Evolutionary conservation across 441 rosid species (phyloP), one percentile per base, ranked within the genome.

Genomic region (Omphalea diandra): DNA sequence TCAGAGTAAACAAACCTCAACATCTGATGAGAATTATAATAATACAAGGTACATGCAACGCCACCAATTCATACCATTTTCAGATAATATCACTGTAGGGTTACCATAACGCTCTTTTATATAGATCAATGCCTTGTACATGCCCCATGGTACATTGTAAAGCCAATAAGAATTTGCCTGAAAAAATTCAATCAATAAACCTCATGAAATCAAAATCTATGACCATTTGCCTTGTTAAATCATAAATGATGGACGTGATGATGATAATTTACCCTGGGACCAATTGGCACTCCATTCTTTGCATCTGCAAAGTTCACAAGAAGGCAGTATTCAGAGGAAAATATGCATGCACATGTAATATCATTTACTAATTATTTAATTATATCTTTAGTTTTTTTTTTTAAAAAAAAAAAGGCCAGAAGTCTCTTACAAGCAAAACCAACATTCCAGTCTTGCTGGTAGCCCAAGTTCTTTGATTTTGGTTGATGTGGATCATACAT

Each of bases 141-240:
- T 70, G 3, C 99, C 97, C 96, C 99, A 89, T 44, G 99, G 99
- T 38, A 93, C 97, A 57, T 85, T 78, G 73, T 95, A 92, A 43
- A 95, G 90, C 98, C 98, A 95, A 38, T 73, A 52, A 20, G 98
- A 95, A 73, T 95, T 32, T n/a, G 89, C 99, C 96, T 92, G 86
- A 46, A 41, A 26, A 47, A 32, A 17, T 71, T 61, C 47, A 63
- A 27, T 52, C 18, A 26, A 20, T 47, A 32, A 14, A 14, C 29
- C 29, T 15, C 32, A 46, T 43, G 41, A 43, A 52, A 38, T 20
- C 3, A 33, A 53, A 63, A 4, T 36, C 5, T 29, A 31, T 18
- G 33, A 49, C 52, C 41, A 18, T 7, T n/a, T 22, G 49, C 46
- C 46, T 47, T 15, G 43, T 43, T 52, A 26, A 66, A 7, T 1